Evolutionary conservation across 225 moss, liverwort and hornwort genomes (phyloP).

Genomic region (Neckera pumila): DNA sequence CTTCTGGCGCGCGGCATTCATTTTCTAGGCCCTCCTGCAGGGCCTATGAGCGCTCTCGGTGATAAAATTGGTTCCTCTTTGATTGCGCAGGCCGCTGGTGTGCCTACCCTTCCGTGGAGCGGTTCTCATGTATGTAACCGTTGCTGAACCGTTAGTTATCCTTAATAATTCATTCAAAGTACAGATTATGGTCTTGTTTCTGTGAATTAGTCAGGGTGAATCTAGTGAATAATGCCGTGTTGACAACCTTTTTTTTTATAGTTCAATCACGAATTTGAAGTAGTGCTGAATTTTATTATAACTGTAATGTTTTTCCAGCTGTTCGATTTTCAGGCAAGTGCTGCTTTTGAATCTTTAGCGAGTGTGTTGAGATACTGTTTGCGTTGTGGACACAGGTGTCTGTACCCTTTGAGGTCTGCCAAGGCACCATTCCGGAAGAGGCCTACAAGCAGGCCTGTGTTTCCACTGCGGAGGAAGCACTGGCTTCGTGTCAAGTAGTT

Average conservation of each 20-base stretch:
- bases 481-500: conserved; percentile 65
- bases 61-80: conserved; percentile 97
- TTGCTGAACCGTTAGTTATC: background rate
- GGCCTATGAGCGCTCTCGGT: conserved; percentile 86
- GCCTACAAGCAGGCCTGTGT: conserved; percentile 83
- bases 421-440: conserved; percentile 64
- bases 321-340: background rate
- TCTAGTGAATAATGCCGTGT: background rate
- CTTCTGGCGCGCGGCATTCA: conserved; percentile 70
- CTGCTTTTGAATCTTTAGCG: background rate
- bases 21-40: conserved; percentile 95
- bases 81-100: conserved; percentile 94
- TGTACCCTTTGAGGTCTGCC: conserved; percentile 61
- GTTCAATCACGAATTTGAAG: background rate
- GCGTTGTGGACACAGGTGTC: conserved; percentile 39
- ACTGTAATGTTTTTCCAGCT: background rate
- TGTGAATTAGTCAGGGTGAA: background rate
- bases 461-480: conserved; percentile 72
- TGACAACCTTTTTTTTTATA: background rate
- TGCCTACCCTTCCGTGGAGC: conserved; percentile 94
- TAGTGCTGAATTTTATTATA: background rate
- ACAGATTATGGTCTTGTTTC: background rate
- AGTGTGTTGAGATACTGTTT: background rate
- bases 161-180: background rate
- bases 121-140: conserved; percentile 64